Evolutionary conservation across 306 rosid species (phyloP), one percentile per base, ranked within the genome.

Genomic region (Mimosa bimucronata): DNA sequence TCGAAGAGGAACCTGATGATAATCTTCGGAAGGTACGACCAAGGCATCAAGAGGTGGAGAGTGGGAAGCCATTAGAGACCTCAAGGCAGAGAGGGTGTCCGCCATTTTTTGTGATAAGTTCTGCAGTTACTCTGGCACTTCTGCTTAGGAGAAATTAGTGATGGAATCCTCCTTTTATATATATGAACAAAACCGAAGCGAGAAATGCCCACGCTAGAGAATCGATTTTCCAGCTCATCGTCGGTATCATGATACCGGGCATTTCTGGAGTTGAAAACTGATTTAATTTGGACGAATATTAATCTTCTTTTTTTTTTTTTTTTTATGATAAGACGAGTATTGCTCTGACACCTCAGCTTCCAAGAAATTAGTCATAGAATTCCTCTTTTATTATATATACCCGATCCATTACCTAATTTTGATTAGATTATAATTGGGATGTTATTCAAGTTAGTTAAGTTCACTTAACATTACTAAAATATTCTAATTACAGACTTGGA

Each of bases 1-100:
- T 9, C 67, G 37, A 19, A 50, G 79, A 3, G 41, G 30, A 80
- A 95, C 99, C 97, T 93, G 99, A 34, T 96, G 99, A 84, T 91
- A 91, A 81, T 96, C 99, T 87, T 96, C 98, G 8, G 99, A 96
- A 23, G 99, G 99, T 1, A 96, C 97, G 6, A 93, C 86, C 58
- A 96, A 88, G 57, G 99, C 99, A 66, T 87, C 86, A 5, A 96
- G 96, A 19, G 96, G 91, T 2, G 99, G 99, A 78, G 89, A 85
- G 92, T 96, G 94, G 26, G 97, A 88, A 75, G 89, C 87, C 97
- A 96, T 91, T 74, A 90, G 65, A 79, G 95, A 85, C 84, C 99
- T 86, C 87, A 96, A 75, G 70, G 91, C 85, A 48, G 79, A 77
- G 7, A 96, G 94, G 26, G 85, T 90, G 79, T 89, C 94, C 53